phyloP scores from a whole-genome alignment of 176 grass and related monocot species.

The Musa schizocarpa region DNA sequence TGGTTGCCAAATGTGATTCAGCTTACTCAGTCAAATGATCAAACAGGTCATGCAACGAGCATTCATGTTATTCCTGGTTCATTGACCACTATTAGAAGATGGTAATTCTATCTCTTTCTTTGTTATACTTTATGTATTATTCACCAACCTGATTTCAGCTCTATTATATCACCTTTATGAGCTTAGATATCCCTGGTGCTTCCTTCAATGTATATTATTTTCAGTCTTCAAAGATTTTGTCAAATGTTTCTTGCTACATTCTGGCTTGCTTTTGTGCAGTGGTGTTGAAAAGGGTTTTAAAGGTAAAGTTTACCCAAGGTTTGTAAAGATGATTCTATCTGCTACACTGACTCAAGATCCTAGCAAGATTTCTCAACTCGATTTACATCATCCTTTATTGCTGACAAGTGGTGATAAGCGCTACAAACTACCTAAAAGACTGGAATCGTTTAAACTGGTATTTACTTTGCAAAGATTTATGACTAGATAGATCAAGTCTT shows the following conservation, averaged over 20 bases:
- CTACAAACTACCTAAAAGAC: constrained; percentile 63
- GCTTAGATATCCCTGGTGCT: too few relatives aligned
- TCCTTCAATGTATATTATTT: neutral
- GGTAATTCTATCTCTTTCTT: constrained; percentile 27
- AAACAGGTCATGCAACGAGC: constrained; percentile 21
- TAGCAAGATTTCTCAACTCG: constrained; percentile 92
- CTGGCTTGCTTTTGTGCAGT: constrained; percentile 25
- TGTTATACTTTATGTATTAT: too few relatives aligned
- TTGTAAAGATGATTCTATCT: constrained; percentile 78
- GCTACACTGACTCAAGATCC: constrained; percentile 96
- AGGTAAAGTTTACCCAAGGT: constrained; percentile 76
- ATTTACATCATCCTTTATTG: constrained; percentile 78
- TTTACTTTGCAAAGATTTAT: neutral
- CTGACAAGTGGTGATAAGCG: constrained; percentile 84
- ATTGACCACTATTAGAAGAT: constrained; percentile 76
- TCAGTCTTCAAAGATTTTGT: neutral
- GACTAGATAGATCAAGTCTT: neutral
- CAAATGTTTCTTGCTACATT: constrained; percentile 18
- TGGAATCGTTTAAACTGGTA: constrained; percentile 81
- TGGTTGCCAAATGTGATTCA: constrained; percentile 85
- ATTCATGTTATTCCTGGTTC: constrained; percentile 31
- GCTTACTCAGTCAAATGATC: constrained; percentile 34
- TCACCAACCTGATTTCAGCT: too few relatives aligned
- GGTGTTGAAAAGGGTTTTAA: constrained; percentile 71
- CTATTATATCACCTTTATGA: too few relatives aligned